Evolutionary conservation across 768 basidiomycete species (phyloP).

Genomic region (Crassisporium funariophilum): DNA sequence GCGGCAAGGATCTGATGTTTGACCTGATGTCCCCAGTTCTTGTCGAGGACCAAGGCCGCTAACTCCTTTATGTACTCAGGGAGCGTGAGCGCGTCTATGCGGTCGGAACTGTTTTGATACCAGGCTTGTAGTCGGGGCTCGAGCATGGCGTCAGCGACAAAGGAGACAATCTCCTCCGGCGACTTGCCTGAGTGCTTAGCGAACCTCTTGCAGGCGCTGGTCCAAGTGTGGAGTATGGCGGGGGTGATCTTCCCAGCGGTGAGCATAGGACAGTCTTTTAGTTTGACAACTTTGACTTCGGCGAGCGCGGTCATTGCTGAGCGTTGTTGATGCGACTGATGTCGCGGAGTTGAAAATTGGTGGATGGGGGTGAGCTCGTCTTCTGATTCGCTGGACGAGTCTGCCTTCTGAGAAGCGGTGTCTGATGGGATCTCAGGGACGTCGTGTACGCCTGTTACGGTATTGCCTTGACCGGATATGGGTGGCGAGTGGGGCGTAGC

Average conservation of each 20-base stretch:
- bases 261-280: conserved; percentile 20
- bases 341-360: not conserved
- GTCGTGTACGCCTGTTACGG: too few species aligned
- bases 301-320: conserved; percentile 9
- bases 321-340: not conserved
- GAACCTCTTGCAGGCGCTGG: conserved; percentile 13
- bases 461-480: too few species aligned
- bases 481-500: too few species aligned
- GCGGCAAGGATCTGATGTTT: conserved; percentile 6
- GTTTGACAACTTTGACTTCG: conserved; percentile 7
- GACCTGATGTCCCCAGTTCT: conserved; percentile 6
- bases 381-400: too few species aligned
- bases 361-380: not conserved
- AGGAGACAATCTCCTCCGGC: conserved; percentile 11
- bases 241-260: conserved; percentile 17
- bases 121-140: conserved; percentile 11
- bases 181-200: conserved; percentile 14
- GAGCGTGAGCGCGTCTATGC: conserved; percentile 19
- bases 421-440: too few species aligned
- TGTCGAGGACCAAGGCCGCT: conserved; percentile 5
- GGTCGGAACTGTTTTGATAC: conserved; percentile 13
- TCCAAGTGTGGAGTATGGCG: conserved; percentile 14
- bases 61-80: conserved; percentile 15
- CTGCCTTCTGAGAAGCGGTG: too few species aligned
- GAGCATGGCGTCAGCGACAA: conserved; percentile 19